Conservation (phyloP, 495 filamentous ascomycete species). For the Tuber magnatum region DNA sequence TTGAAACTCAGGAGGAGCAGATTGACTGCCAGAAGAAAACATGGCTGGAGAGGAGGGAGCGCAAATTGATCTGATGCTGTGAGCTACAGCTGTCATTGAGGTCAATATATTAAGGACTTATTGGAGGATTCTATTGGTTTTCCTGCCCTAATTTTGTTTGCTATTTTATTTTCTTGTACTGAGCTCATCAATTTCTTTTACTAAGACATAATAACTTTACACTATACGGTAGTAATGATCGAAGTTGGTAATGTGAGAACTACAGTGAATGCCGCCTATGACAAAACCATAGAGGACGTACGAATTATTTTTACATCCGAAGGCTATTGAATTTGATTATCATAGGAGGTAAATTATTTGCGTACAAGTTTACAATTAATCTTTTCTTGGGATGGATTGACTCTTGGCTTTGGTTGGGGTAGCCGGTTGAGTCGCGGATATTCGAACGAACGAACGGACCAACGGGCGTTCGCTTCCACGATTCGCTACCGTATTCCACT, state of each 20-base stretch:
- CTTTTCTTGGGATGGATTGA: background rate
- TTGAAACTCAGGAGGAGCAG: background rate
- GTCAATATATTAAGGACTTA: background rate
- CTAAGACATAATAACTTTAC: rapidly evolving
- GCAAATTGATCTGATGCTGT: background rate
- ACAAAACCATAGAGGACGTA: background rate
- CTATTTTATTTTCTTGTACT: background rate
- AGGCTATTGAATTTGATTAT: background rate
- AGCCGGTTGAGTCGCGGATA: background rate
- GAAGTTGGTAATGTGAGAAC: background rate
- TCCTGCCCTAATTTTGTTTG: background rate
- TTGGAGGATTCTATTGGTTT: background rate
- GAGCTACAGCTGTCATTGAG: background rate
- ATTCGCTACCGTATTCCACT: background rate
- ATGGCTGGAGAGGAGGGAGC: background rate
- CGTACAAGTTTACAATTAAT: background rate
- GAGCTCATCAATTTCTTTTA: background rate
- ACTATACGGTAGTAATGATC: background rate
- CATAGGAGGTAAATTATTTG: background rate
- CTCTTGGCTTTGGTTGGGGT: background rate
- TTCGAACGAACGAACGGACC: background rate
- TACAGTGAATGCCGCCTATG: no score
- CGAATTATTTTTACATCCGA: background rate
- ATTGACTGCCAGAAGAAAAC: background rate
- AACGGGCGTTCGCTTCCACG: background rate